These are phyloP conservation scores for Pseudonitzschia delicatissima DNA, from an alignment of 108 stramenopile genomes.

Conservation along the genomic window DNA sequence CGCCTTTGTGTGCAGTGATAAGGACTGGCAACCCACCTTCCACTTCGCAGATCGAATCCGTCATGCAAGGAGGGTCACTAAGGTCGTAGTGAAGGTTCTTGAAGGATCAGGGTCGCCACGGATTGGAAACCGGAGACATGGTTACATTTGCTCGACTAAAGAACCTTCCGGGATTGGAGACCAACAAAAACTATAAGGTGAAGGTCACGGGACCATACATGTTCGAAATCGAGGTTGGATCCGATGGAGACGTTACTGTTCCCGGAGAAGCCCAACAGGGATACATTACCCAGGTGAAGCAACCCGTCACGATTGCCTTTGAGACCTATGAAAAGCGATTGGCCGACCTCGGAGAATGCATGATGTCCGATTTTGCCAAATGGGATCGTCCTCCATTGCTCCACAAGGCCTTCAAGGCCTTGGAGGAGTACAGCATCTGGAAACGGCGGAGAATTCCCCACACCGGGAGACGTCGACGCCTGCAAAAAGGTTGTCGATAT, in stretches of 20 bases:
- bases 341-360: constrained; percentile 78
- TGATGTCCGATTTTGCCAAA: constrained; percentile 98
- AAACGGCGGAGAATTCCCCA: constrained; percentile 69
- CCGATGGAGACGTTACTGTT: constrained; percentile 1
- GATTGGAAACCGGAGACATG: constrained; percentile 91
- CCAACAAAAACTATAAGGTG: constrained; percentile 61
- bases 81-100: constrained; percentile 90
- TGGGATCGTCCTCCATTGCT: constrained; percentile 90
- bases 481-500: constrained; percentile 69
- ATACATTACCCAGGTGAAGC: constrained; percentile 94
- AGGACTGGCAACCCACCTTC: constrained; percentile 91
- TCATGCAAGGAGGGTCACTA: constrained; percentile 57
- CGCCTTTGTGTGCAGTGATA: constrained; percentile 84
- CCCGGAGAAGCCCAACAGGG: constrained; percentile 57
- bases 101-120: constrained; percentile 97
- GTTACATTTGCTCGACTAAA: constrained; percentile 88
- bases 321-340: constrained; percentile 76
- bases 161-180: constrained; percentile 73
- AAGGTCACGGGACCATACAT: constrained; percentile 90
- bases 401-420: constrained; percentile 83
- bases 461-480: constrained; percentile 73
- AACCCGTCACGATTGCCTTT: constrained; percentile 86
- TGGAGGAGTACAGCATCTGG: constrained; percentile 56
- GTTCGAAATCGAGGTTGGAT: constrained; percentile 74
- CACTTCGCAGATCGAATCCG: constrained; percentile 85